Evolutionary conservation across 352 stramenopile species (phyloP), one percentile per base, ranked within the genome.

Genomic region (Phytophthora sansomeana): DNA sequence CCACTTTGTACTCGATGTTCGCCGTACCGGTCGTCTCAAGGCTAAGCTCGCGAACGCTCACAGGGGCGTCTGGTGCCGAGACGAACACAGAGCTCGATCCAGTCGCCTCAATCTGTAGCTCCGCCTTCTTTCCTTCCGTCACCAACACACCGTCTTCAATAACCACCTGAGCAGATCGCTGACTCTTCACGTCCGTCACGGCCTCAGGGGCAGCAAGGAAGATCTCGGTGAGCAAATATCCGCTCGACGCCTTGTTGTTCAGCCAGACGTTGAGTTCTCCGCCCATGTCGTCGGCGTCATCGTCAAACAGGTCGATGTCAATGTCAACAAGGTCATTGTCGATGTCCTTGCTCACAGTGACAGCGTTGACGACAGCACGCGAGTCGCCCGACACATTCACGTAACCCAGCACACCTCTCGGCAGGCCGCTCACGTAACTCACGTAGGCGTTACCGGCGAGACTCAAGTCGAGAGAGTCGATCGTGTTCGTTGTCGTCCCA

Each of bases 151-250:
- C 47, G 47, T 67, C 49, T 46, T 72, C 55, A 29, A 75, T 51
- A 17, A 75, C 58, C 4, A 75, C 56, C 11, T 66, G 43, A 14
- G 50, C 62, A 13, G 55, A 64, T n/a, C 54, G 58, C 28, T 63
- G 30, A 16, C 41, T 72, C 33, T 75, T 63, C 24, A 75, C 16
- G 9, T 75, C 44, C 16, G 19, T 61, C 30, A 75, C 63, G 21
- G 50, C 19, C 2, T 67, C 32, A n/a, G 51, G 29, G 13, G 30
- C 19, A 16, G 67, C 54, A 26, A 75, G 35, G 44, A 75, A 70
- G 60, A 75, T 71, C 43, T 75, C 60, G 9, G 67, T 75, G 21
- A 75, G 50, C 39, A 75, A 33, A 17, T 72, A 67, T 9, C 63
- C 63, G 13, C 47, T 63, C 1, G 46, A 16, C 6, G 59, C 43